These are phyloP conservation scores for Osmozyma mogii DNA, from an alignment of 805 yeast genomes.

Conservation along the genomic window DNA sequence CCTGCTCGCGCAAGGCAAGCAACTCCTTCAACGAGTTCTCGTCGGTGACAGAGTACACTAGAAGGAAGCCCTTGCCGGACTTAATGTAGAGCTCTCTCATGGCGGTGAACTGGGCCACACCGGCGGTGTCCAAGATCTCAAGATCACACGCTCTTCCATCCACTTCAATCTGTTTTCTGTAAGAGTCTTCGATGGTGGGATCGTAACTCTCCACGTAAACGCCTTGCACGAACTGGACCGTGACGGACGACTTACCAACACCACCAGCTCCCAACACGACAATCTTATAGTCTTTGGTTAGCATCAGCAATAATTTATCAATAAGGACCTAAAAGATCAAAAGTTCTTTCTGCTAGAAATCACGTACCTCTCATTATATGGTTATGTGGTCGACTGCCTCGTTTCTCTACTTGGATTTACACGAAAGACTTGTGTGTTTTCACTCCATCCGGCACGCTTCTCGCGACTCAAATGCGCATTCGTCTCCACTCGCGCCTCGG, in stretches of 20 bases:
- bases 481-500: too few species aligned
- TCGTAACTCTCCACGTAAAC: conserved; percentile 87
- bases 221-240: conserved; percentile 89
- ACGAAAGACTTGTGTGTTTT: too few species aligned
- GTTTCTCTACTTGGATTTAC: too few species aligned
- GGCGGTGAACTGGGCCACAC: conserved; percentile 84
- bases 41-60: conserved; percentile 54
- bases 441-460: too few species aligned
- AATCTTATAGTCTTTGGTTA: conserved; percentile 84
- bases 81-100: conserved; percentile 87
- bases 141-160: conserved; percentile 83
- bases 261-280: conserved; percentile 97
- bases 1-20: conserved; percentile 73
- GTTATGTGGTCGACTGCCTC: not conserved
- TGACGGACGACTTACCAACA: conserved; percentile 90
- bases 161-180: conserved; percentile 78
- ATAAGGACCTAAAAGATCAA: not conserved
- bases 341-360: not conserved
- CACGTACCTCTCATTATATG: not conserved
- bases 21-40: conserved; percentile 68
- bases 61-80: conserved; percentile 68
- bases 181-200: conserved; percentile 96
- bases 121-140: conserved; percentile 61
- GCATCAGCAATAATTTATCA: not conserved
- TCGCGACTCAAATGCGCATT: too few species aligned